A percentile compares a stretch with the other conserved stretches of the same genome.
These are phyloP conservation scores for Termitomyces sp. DNA, from an alignment of 768 basidiomycete species.

Conservation along the genomic window DNA sequence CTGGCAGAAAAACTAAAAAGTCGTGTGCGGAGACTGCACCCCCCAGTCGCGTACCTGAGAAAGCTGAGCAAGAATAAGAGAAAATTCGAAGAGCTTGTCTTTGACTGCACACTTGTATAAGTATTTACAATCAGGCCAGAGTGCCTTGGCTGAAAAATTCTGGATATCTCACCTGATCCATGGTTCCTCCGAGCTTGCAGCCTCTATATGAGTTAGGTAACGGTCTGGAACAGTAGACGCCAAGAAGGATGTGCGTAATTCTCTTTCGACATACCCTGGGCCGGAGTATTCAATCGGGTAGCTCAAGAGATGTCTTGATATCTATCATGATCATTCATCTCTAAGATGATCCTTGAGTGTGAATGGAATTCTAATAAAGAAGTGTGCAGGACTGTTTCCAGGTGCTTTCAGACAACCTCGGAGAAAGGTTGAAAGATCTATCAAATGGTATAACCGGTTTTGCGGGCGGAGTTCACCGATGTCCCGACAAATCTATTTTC, in stretches of 20 bases:
- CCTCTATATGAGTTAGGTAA: too few species aligned
- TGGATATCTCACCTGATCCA: neutral
- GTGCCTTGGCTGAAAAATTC: too few species aligned
- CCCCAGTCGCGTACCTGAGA: too few species aligned
- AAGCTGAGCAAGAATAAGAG: neutral
- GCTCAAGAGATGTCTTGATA: neutral
- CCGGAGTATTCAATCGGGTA: neutral
- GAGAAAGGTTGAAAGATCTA: neutral
- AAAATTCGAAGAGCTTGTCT: too few species aligned
- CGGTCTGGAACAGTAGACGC: neutral
- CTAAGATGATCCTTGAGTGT: neutral
- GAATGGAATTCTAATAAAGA: neutral
- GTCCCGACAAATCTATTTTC: constrained; percentile 1
- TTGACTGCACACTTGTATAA: too few species aligned
- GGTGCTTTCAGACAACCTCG: neutral
- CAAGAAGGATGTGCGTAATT: neutral
- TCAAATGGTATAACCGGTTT: neutral
- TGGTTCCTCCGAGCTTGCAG: neutral
- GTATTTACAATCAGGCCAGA: too few species aligned
- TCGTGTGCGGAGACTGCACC: too few species aligned
- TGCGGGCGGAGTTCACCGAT: constrained; percentile 1
- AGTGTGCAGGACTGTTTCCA: neutral
- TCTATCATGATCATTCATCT: neutral
- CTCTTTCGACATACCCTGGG: neutral
- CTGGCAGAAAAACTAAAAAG: neutral